Percentiles rank a stretch among this genome's conserved stretches.
Evolutionary conservation across 1,284 basidiomycete species (phyloP).

Genomic region (Paramarasmius palmivorus): DNA sequence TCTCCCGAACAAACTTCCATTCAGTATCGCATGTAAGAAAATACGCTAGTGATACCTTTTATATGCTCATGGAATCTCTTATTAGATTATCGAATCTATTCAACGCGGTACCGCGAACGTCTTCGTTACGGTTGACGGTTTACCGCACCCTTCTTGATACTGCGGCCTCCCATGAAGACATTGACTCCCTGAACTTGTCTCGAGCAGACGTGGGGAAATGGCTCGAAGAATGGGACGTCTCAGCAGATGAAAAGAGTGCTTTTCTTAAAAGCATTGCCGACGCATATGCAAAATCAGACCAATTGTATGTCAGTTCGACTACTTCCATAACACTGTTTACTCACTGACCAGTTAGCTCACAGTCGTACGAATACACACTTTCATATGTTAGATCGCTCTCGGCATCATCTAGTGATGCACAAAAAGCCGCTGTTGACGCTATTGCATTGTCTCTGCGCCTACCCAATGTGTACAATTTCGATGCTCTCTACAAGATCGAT

Average conservation of each 20-base stretch:
- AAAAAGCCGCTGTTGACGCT: constrained; percentile 57
- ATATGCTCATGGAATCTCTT: not conserved
- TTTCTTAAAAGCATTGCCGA: constrained; percentile 74
- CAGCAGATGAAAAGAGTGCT: constrained; percentile 62
- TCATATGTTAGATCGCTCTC: constrained; percentile 62
- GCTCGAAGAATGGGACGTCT: constrained; percentile 77
- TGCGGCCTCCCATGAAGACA: constrained; percentile 67
- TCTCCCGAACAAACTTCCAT: constrained; percentile 50
- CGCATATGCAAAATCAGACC: constrained; percentile 57
- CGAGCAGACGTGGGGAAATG: constrained; percentile 69
- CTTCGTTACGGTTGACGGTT: constrained; percentile 65
- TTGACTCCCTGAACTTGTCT: constrained; percentile 68
- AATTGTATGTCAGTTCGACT: constrained; percentile 46
- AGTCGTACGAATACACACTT: constrained; percentile 66
- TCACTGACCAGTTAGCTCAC: constrained; percentile 36
- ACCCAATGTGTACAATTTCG: constrained; percentile 77
- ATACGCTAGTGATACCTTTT: not conserved
- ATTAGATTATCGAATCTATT: constrained; percentile 84
- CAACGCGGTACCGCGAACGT: constrained; percentile 76
- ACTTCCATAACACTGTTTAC: not conserved
- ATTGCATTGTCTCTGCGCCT: constrained; percentile 72
- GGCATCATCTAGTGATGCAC: constrained; percentile 47
- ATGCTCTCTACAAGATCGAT: constrained; percentile 77
- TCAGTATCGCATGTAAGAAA: constrained; percentile 72
- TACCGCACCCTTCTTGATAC: constrained; percentile 70